phyloP scores from a whole-genome alignment of 2,329 filamentous ascomycete species.

The Chaetomiaceae sp. region DNA sequence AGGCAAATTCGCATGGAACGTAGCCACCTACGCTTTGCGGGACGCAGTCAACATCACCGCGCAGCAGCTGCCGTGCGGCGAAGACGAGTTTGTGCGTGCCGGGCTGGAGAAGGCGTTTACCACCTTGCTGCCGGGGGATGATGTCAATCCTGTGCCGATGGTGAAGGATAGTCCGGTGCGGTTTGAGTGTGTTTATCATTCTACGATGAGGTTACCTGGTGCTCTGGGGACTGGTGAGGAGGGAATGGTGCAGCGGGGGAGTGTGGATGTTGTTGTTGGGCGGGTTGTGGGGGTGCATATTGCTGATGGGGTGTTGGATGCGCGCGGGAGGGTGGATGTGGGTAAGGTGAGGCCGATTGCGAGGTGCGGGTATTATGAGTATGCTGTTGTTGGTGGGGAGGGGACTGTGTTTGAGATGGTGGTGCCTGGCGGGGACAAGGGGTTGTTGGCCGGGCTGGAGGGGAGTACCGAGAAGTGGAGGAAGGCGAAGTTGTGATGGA shows the following conservation, averaged over 20 bases:
- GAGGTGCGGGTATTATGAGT: conserved; percentile 56
- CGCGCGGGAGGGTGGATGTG: conserved; percentile 49
- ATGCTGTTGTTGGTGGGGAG: conserved; percentile 46
- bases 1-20: conserved; percentile 54
- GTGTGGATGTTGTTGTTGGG: conserved; percentile 54
- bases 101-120: conserved; percentile 44
- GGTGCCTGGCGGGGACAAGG: conserved; percentile 36
- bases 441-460: conserved; percentile 21
- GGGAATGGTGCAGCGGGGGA: conserved; percentile 51
- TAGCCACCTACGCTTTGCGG: conserved; percentile 52
- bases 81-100: conserved; percentile 52
- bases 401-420: conserved; percentile 52
- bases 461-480: conserved; percentile 9
- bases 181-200: conserved; percentile 55
- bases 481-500: conserved; percentile 12
- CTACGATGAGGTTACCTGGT: conserved; percentile 49
- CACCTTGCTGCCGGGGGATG: conserved; percentile 29
- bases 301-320: conserved; percentile 47
- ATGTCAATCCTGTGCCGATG: conserved; percentile 39
- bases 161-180: conserved; percentile 50
- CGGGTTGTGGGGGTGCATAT: conserved; percentile 54
- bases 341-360: conserved; percentile 55
- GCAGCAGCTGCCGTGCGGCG: conserved; percentile 42
- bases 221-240: too few relatives aligned
- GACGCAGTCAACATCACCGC: conserved; percentile 52